Base-by-base conservation (phyloP, 2,329 filamentous ascomycete species). In the Stagonosporopsis tanaceti region DNA sequence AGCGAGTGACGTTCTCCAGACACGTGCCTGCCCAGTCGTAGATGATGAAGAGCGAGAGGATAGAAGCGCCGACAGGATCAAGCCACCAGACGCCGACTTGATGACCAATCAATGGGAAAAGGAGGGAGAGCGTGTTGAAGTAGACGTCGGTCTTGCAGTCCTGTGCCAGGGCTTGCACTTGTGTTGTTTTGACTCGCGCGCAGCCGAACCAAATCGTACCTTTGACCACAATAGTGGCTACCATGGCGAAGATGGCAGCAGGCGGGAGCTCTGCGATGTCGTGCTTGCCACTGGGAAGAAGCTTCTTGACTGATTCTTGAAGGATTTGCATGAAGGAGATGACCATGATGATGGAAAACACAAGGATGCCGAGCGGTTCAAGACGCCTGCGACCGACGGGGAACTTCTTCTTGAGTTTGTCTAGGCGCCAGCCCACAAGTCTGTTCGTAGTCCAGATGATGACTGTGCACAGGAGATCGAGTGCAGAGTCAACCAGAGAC, bases 1-100 rank as follows among this genome's bases (percentile, higher is more conserved):
- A 76, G 2, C 85, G 80, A 1, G 81, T 82, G 44, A 88, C 81
- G 62, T 88, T 87, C 52, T 85, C 80, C 45, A 87, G 79, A 59
- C 82, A 85, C 0, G 87, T 89, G 42, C 81, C 80, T 1, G 83
- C 83, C 88, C 87, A 90, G 74, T 90, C 88, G 73, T 84, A 86
- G 64, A 90, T 89, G 71, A 90, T 88, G 76, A 84, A 89, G 4
- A 89, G 73, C 0, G 87, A 89, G 0, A 90, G 78, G 0, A 89
- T 66, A 0, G 84, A 82, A 3, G 87, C 88, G 52, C 87, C 88
- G 0, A 84, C 78, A 6, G 83, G 83, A 68, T 90, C 88, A 14
- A 90, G 79, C 87, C 87, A 90, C 87, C 88, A 90, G 14, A 88
- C 67, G 24, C 84, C 70, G 4, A 83, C 78, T 46, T 84, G 79